Evolutionary conservation across 345 rosid genomes (phyloP).

Genomic region (Melaleuca alternifolia): DNA sequence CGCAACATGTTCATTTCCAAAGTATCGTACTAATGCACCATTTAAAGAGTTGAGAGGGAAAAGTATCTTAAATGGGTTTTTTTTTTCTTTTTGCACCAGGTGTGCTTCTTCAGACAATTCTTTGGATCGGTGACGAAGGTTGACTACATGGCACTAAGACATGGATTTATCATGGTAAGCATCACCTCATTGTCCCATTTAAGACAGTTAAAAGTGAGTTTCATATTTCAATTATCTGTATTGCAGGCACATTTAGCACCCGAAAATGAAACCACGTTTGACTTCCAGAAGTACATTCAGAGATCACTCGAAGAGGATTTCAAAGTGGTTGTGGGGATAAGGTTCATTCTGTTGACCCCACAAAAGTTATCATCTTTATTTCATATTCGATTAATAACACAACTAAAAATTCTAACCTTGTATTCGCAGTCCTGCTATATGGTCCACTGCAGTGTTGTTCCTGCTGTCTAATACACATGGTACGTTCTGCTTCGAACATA

Average conservation of each 20-base stretch:
- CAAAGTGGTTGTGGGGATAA: slow-evolving; percentile 80
- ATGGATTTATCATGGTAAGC: slow-evolving; percentile 79
- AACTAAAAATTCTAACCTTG: not conserved
- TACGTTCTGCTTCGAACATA: slow-evolving; percentile 6
- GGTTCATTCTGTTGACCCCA: slow-evolving; percentile 15
- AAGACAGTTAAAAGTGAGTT: not conserved
- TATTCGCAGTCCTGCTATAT: slow-evolving; percentile 58
- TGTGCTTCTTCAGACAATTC: slow-evolving; percentile 93
- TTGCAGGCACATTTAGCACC: slow-evolving; percentile 88
- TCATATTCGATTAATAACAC: not conserved
- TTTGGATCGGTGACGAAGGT: slow-evolving; percentile 73
- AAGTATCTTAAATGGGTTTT: not conserved
- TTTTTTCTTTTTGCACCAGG: slow-evolving; percentile 22
- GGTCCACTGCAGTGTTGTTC: slow-evolving; percentile 65
- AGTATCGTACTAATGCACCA: not conserved
- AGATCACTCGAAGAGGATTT: slow-evolving; percentile 90
- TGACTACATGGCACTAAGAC: slow-evolving; percentile 78
- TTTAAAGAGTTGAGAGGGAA: not conserved
- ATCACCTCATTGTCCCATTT: not conserved
- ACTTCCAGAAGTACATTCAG: slow-evolving; percentile 73
- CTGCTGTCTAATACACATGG: slow-evolving; percentile 75
- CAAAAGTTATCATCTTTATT: not conserved
- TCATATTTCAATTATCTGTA: not conserved
- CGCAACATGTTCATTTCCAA: not conserved
- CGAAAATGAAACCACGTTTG: slow-evolving; percentile 52